Conservation (phyloP, 1,284 basidiomycete genomes). For the Inonotus hispidus region DNA sequence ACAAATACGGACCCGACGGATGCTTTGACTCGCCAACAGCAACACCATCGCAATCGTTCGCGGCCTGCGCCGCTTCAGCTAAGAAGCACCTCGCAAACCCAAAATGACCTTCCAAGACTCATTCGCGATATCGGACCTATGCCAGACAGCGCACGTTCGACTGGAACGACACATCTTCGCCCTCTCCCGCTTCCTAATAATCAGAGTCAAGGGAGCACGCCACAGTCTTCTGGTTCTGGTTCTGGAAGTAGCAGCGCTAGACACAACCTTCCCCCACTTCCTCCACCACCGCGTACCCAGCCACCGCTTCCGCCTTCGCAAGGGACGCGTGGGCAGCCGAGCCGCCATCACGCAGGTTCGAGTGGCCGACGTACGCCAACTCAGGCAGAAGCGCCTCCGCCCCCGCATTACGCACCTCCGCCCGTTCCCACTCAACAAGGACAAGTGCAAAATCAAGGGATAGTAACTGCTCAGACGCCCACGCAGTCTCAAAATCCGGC, state of each 20-base stretch:
- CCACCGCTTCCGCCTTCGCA: slow-evolving; percentile 49
- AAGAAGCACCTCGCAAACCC: slow-evolving; percentile 37
- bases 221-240: slow-evolving; percentile 24
- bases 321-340: slow-evolving; percentile 23
- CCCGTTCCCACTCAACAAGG: slow-evolving; percentile 42
- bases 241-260: slow-evolving; percentile 26
- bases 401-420: slow-evolving; percentile 41
- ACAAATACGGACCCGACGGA: slow-evolving; percentile 19
- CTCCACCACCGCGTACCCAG: slow-evolving; percentile 58
- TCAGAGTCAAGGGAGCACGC: slow-evolving; percentile 20
- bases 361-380: slow-evolving; percentile 54
- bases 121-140: slow-evolving; percentile 47
- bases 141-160: slow-evolving; percentile 47
- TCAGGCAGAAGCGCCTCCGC: slow-evolving; percentile 36
- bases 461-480: slow-evolving; percentile 9
- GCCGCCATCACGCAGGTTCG: slow-evolving; percentile 20
- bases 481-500: slow-evolving; percentile 8
- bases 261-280: slow-evolving; percentile 54
- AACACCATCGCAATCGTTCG: slow-evolving; percentile 42
- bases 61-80: slow-evolving; percentile 60
- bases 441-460: slow-evolving; percentile 22
- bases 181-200: slow-evolving; percentile 34
- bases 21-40: slow-evolving; percentile 23
- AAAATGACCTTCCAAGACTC: slow-evolving; percentile 56
- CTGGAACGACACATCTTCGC: slow-evolving; percentile 32